Conservation (phyloP, 306 rosid species). For the Pterocarpus santalinus region DNA sequence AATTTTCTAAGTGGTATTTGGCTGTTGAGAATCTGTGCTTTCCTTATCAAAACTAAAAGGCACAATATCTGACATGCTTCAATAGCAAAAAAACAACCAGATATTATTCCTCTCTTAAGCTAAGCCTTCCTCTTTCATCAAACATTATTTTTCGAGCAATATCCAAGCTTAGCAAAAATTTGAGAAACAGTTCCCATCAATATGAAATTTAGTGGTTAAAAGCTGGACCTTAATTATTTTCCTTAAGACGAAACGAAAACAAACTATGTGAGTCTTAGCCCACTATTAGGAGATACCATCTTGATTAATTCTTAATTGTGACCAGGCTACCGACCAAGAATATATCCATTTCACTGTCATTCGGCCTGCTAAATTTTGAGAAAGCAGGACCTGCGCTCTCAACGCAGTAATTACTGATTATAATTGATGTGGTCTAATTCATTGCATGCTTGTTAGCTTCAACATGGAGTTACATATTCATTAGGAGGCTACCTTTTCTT, state of each 20-base stretch:
- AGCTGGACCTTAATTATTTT: not conserved
- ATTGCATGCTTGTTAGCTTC: conserved; percentile 16
- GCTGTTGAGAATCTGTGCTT: conserved; percentile 60
- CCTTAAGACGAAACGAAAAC: not conserved
- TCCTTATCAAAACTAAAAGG: conserved; percentile 51
- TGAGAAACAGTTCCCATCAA: not conserved
- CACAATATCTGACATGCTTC: conserved; percentile 42
- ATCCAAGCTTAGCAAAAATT: not conserved
- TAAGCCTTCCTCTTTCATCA: conserved; percentile 5
- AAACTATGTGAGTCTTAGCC: no score
- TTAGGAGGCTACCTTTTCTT: conserved; percentile 46
- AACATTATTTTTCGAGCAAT: not conserved
- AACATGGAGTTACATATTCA: conserved; percentile 17
- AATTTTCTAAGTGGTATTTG: conserved; percentile 5
- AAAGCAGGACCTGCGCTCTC: no score
- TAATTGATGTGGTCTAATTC: not conserved
- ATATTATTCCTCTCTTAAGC: conserved; percentile 48
- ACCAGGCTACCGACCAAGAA: not conserved
- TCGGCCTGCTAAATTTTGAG: no score
- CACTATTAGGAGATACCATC: not conserved
- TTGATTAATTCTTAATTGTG: not conserved
- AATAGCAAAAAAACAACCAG: conserved; percentile 28
- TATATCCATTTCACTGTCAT: not conserved
- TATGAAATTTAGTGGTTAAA: not conserved
- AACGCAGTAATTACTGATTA: not conserved